A percentile compares a stretch with the other conserved stretches of the same genome.
phyloP scores from a whole-genome alignment of 257 asterid species.

The Nicotiana tomentosiformis region DNA sequence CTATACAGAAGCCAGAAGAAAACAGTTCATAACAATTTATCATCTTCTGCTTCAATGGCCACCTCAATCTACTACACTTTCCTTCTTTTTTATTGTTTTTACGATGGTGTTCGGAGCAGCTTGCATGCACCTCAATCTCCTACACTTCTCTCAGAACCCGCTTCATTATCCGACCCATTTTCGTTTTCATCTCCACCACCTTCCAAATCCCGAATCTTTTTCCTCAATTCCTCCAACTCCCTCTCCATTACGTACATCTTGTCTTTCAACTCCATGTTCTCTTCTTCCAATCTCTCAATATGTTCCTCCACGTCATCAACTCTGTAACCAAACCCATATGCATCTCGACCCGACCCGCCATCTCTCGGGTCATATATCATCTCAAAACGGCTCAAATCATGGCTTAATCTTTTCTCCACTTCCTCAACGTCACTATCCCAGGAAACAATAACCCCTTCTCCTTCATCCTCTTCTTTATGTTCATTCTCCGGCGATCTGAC shows the following conservation, averaged over 20 bases:
- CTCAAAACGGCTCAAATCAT: conserved; percentile 55
- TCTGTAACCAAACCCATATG: conserved; percentile 32
- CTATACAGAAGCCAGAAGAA: neutral
- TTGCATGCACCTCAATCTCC: conserved; percentile 19
- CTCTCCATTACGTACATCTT: conserved; percentile 41
- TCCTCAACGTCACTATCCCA: conserved; percentile 46
- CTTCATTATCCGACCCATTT: conserved; percentile 22
- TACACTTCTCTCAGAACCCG: conserved; percentile 20
- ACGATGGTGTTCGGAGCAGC: too few relatives aligned
- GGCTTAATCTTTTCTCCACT: conserved; percentile 51
- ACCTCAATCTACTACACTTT: conserved; percentile 23
- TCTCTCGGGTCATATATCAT: conserved; percentile 40
- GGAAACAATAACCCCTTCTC: conserved; percentile 34
- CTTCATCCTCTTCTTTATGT: conserved; percentile 46
- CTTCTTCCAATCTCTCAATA: conserved; percentile 48
- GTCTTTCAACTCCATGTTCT: conserved; percentile 47
- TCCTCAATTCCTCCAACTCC: conserved; percentile 40
- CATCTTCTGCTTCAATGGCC: neutral
- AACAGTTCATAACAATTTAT: neutral
- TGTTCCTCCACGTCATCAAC: conserved; percentile 47
- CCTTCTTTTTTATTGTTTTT: neutral
- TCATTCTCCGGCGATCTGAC: conserved; percentile 40
- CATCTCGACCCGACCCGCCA: conserved; percentile 18
- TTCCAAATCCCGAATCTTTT: conserved; percentile 33
- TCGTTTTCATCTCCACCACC: conserved; percentile 12